phyloP scores from a whole-genome alignment of 257 asterid genomes.

The Solanum appendiculatum region DNA sequence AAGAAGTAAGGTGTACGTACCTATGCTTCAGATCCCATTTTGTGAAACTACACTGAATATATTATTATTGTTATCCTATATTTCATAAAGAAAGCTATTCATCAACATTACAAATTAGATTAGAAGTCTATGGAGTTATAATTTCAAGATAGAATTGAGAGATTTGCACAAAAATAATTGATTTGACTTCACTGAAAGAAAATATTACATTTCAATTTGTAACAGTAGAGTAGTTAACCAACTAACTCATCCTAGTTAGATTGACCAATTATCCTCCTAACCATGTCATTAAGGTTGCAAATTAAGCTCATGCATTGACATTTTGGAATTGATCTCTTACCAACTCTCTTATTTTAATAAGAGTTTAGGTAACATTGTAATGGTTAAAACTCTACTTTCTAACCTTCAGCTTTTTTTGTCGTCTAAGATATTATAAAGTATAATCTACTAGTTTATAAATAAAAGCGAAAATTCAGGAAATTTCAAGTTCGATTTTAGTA shows the following conservation, averaged over 20 bases:
- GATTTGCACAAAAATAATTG: not conserved
- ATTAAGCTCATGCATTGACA: not conserved
- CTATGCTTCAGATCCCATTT: not conserved
- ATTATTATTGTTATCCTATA: not conserved
- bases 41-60: rapidly evolving
- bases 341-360: not conserved
- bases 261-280: not conserved
- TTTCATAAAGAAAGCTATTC: not conserved
- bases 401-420: not conserved
- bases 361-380: not conserved
- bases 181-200: not conserved
- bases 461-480: not conserved
- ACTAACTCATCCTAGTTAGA: not conserved
- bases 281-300: not conserved
- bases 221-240: not conserved
- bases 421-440: not conserved
- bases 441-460: not conserved
- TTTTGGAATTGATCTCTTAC: not conserved
- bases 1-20: not conserved
- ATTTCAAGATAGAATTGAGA: not conserved
- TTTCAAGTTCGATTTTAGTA: not conserved
- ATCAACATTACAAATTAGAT: not conserved
- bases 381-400: not conserved
- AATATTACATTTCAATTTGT: not conserved
- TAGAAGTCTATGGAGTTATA: not conserved